phyloP scores from a whole-genome alignment of 1,284 basidiomycete genomes.

The Papiliotrema nemorosa region DNA sequence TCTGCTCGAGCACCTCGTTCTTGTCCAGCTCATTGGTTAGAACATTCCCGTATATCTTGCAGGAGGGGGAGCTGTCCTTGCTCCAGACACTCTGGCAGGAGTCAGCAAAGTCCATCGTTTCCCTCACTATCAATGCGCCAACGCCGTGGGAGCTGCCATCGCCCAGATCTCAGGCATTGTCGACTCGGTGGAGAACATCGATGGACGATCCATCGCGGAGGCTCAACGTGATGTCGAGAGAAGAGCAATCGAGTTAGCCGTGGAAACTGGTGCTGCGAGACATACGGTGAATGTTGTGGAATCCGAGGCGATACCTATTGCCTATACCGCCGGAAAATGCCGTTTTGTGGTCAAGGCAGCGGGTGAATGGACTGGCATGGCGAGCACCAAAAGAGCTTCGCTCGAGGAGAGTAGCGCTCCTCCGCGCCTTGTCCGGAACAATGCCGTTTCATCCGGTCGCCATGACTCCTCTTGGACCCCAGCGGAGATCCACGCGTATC shows the following conservation, averaged over 20 bases:
- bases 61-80: conserved; percentile 37
- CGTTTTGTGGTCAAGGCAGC: conserved; percentile 33
- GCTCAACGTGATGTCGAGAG: conserved; percentile 44
- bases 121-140: conserved; percentile 56
- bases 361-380: conserved; percentile 26
- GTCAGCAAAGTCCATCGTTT: conserved; percentile 55
- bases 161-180: conserved; percentile 39
- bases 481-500: conserved; percentile 16
- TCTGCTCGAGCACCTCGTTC: not conserved
- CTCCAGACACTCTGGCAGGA: conserved; percentile 52
- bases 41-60: conserved; percentile 35
- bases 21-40: not conserved
- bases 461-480: not conserved
- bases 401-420: not conserved
- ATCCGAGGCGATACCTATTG: conserved; percentile 38
- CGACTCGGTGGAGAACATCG: conserved; percentile 28
- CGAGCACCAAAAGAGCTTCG: too few relatives aligned
- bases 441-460: not conserved
- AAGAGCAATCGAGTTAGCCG: conserved; percentile 51
- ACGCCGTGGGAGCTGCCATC: conserved; percentile 55
- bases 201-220: conserved; percentile 10
- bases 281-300: conserved; percentile 52
- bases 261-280: conserved; percentile 51
- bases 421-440: not conserved
- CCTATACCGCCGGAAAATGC: conserved; percentile 21